Evolutionary conservation across 2,329 filamentous ascomycete genomes (phyloP), one percentile per base, ranked within the genome.

Genomic region (Calonectria ilicicola): DNA sequence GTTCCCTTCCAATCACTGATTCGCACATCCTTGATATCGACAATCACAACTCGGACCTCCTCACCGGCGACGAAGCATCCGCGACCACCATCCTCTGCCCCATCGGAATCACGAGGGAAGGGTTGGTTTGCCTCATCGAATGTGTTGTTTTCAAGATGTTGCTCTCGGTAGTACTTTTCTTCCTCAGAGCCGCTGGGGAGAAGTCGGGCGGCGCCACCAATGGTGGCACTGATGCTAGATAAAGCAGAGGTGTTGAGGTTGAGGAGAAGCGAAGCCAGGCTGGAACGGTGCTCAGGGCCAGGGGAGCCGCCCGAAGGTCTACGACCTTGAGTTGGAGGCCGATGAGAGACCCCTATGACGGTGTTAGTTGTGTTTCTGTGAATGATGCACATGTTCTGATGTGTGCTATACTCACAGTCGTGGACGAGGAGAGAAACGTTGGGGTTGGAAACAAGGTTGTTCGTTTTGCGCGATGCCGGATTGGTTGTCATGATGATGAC

Each of bases 1-100:
- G 92, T 91, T n/a, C 97, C 96, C 86, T 98, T 98, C 94, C 94
- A 98, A 83, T 98, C 97, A 76, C 94, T 95, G 79, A 97, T 97
- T 80, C 95, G 90, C 62, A 97, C 95, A 81, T 96, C 94, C 79
- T 89, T 90, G 78, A 98, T 95, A 78, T 90, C 91, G 9, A 98
- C 97, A 7, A 96, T 90, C 40, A 98, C 95, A 8, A 98, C 96
- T 62, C 94, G 89, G 2, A 97, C 95, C 82, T 97, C 94, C 80
- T 95, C 93, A 3, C 93, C 94, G 44, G 93, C 93, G 49, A 98
- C 90, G 83, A 95, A 94, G 80, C 90, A 92, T 80, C 90, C 89
- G 40, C 89, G 86, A 0, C 91, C 86, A 3, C 88, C 90, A 75
- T 89, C 89, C 51, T 86, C 84, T 15, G 79, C 84, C 81, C 85